These are phyloP conservation scores for Trametes meyenii DNA, from an alignment of 768 basidiomycete genomes.

Conservation along the genomic window DNA sequence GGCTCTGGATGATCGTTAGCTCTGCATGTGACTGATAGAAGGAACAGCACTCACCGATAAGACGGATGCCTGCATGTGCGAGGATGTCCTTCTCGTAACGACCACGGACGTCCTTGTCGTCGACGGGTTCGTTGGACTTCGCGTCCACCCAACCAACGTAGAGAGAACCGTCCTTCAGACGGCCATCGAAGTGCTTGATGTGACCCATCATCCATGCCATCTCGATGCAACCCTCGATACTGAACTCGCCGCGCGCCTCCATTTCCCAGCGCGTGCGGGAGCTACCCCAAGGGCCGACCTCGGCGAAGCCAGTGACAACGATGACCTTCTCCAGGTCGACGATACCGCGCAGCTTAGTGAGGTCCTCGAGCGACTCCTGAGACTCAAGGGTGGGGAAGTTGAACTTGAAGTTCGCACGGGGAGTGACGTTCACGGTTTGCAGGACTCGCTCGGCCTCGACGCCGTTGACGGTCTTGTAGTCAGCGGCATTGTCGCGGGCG, in stretches of 20 bases:
- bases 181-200: constrained; percentile 99
- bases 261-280: constrained; percentile 99
- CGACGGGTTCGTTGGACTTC: constrained; percentile 90
- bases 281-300: constrained; percentile 98
- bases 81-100: constrained; percentile 96
- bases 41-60: constrained; percentile 72
- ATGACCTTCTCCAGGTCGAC: constrained; percentile 96
- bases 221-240: constrained; percentile 97
- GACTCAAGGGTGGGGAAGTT: constrained; percentile 89
- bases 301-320: constrained; percentile 95
- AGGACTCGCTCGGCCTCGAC: constrained; percentile 90
- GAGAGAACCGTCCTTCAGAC: constrained; percentile 87
- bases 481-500: constrained; percentile 91
- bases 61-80: constrained; percentile 85
- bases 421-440: constrained; percentile 89
- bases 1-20: constrained; percentile 64
- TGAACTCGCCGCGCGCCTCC: constrained; percentile 97
- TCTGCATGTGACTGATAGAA: neutral
- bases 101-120: constrained; percentile 95
- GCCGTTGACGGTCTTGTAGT: constrained; percentile 90
- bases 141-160: constrained; percentile 99
- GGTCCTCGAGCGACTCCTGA: constrained; percentile 66
- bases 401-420: constrained; percentile 97
- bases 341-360: constrained; percentile 80
- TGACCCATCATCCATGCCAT: constrained; percentile 99